Percentiles rank a stretch among this genome's conserved stretches.
Conservation (phyloP, 2,329 filamentous ascomycete species). For the Pseudogymnoascus destructans region DNA sequence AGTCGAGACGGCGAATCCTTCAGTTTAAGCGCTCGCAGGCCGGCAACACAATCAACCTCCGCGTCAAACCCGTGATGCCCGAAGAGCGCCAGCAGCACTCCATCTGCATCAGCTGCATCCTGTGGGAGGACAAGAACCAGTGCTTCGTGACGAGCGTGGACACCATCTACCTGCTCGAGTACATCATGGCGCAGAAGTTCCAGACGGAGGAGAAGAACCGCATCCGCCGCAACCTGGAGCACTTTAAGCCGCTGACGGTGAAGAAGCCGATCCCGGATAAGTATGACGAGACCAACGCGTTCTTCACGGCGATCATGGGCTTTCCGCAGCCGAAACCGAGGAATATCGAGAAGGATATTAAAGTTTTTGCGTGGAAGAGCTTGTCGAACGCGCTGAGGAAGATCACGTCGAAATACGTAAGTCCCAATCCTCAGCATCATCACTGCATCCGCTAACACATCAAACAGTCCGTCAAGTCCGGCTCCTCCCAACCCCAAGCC, state of each 20-base stretch:
- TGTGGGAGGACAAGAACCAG: conserved; percentile 83
- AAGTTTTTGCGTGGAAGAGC: conserved; percentile 95
- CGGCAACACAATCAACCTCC: conserved; percentile 68
- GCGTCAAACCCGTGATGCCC: conserved; percentile 64
- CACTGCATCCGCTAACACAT: conserved; percentile 13
- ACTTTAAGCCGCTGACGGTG: conserved; percentile 82
- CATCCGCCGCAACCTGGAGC: conserved; percentile 88
- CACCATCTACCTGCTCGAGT: conserved; percentile 88
- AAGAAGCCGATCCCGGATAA: conserved; percentile 76
- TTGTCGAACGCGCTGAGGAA: conserved; percentile 81
- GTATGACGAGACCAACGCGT: conserved; percentile 48
- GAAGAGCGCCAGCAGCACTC: conserved; percentile 69
- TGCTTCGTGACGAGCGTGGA: conserved; percentile 95
- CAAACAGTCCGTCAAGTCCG: conserved; percentile 25
- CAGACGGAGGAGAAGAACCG: conserved; percentile 97
- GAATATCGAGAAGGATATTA: conserved; percentile 98
- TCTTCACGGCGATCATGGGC: conserved; percentile 98
- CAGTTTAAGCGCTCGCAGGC: conserved; percentile 74
- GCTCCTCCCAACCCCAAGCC: conserved; percentile 24
- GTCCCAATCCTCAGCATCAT: conserved; percentile 16
- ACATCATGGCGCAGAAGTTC: conserved; percentile 74
- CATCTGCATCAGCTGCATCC: conserved; percentile 95
- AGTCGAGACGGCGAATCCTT: conserved; percentile 69
- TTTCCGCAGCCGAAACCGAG: conserved; percentile 90
- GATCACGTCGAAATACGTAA: conserved; percentile 86